Base-by-base conservation (phyloP, 2,329 filamentous ascomycete genomes). In the Penicillium digitatum region DNA sequence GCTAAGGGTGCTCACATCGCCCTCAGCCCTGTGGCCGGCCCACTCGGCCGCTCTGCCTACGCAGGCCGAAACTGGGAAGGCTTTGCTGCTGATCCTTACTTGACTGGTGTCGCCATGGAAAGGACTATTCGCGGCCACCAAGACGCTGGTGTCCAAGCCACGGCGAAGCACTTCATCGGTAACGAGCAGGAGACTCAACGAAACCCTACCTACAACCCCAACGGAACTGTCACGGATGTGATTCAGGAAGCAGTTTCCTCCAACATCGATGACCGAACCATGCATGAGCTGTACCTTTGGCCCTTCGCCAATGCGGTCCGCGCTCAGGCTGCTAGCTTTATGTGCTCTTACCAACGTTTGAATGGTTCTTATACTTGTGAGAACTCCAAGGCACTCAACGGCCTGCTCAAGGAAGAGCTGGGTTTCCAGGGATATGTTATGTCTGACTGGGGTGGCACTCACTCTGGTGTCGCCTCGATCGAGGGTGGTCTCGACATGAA, bases 361-460 rank as follows among this genome's bases (percentile, higher is more conserved):
- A 81, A 82, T 53, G 70, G 74, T 18, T 74, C 72, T 1, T 80
- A 77, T 58, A 73, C 76, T 5, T 58, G 56, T 7, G 48, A 58
- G 40, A 58, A 58, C 26, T 52, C 48, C 18, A 56, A 58, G 29
- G 45, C 81, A 0, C 62, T 81, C 2, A 80, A 79, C 39, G 74
- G 71, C 0, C 55, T 81, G 1, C 64, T 82, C 11, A 81, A 80
- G 55, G 70, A 72, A 2, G 78, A 82, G 55, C 70, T 81, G 3
- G 78, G 76, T 0, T 82, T 81, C 59, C 73, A 77, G 49, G 76
- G 76, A 1, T 79, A 73, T 51, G 71, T 78, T 8, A 69, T 78
- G 42, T 74, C 69, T 1, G 76, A 78, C 56, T 78, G 76, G 73
- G 63, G 62, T 37, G 80, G 74, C 0, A 74, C 74, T 0, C 74